Conservation (phyloP, 2,329 filamentous ascomycete species). For the Trichoderma sp. region DNA sequence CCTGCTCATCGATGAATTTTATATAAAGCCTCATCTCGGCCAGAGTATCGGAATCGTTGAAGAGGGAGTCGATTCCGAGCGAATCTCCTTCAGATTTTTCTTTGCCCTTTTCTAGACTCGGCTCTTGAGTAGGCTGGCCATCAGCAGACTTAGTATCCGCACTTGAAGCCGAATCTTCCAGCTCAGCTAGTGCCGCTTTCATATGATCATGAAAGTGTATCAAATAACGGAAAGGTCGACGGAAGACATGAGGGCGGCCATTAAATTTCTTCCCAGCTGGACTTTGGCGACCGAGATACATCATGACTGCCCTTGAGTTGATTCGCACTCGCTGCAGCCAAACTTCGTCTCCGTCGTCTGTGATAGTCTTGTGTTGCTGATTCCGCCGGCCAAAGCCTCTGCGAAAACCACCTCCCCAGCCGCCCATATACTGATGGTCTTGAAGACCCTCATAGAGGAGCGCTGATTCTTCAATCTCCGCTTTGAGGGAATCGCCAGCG, state of each 20-base stretch:
- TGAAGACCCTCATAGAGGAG: conserved; percentile 6
- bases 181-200: conserved; percentile 9
- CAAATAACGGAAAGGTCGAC: conserved; percentile 9
- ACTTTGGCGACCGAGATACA: conserved; percentile 11
- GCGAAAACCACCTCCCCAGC: not conserved
- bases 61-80: conserved; percentile 5
- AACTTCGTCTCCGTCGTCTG: conserved; percentile 3
- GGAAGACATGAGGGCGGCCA: conserved; percentile 9
- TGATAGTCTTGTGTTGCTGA: conserved; percentile 5
- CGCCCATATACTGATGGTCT: not conserved
- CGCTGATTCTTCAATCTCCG: conserved; percentile 5
- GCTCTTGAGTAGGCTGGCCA: not conserved
- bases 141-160: not conserved
- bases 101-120: not conserved
- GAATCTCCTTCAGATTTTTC: not conserved
- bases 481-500: conserved; percentile 11
- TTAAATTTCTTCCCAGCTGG: conserved; percentile 13
- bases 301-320: conserved; percentile 11
- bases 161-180: not conserved
- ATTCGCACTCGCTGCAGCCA: conserved; percentile 14
- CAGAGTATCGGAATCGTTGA: not conserved
- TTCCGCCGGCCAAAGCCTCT: conserved; percentile 2
- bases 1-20: conserved; percentile 9
- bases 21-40: conserved; percentile 10
- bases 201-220: conserved; percentile 15